Evolutionary conservation across 2,329 filamentous ascomycete species (phyloP).

Genomic region (Monosporascus sp.): DNA sequence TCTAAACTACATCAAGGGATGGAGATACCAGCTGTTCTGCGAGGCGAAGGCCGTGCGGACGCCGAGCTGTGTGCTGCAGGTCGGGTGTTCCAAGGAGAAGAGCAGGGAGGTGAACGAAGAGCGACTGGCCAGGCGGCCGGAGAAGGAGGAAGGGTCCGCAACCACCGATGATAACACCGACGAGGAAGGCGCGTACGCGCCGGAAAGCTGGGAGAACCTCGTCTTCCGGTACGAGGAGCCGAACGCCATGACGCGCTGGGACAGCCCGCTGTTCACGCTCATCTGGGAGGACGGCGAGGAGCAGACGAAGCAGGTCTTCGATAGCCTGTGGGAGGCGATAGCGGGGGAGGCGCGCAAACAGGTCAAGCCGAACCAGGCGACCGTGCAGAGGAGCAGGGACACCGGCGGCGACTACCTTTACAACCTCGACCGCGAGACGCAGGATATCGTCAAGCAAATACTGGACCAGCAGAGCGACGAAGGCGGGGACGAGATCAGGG

Average conservation of each 20-base stretch:
- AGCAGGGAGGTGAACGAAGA: conserved; percentile 55
- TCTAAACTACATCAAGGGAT: conserved; percentile 85
- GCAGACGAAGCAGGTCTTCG: conserved; percentile 50
- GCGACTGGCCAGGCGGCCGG: conserved; percentile 37
- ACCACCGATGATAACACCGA: conserved; percentile 19
- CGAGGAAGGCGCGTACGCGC: conserved; percentile 45
- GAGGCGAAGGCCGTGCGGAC: conserved; percentile 77
- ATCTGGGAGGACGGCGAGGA: conserved; percentile 67
- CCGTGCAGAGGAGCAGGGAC: conserved; percentile 58
- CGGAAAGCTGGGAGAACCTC: conserved; percentile 67
- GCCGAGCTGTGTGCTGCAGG: conserved; percentile 66
- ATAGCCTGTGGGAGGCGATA: conserved; percentile 69
- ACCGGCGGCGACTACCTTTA: conserved; percentile 71
- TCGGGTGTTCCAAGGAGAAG: conserved; percentile 50
- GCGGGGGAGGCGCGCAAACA: conserved; percentile 57
- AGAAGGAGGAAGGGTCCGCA: conserved; percentile 34
- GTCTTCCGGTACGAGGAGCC: conserved; percentile 82
- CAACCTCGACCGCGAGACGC: conserved; percentile 71
- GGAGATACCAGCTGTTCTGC: conserved; percentile 80
- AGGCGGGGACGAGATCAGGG: conserved; percentile 50
- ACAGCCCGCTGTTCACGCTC: conserved; percentile 74
- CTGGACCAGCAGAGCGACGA: conserved; percentile 65
- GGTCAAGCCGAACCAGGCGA: conserved; percentile 70
- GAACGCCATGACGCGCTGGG: conserved; percentile 80
- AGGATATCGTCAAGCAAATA: conserved; percentile 67